These are phyloP conservation scores for Xylaria grammica DNA, from an alignment of 495 filamentous ascomycete genomes.

Conservation along the genomic window DNA sequence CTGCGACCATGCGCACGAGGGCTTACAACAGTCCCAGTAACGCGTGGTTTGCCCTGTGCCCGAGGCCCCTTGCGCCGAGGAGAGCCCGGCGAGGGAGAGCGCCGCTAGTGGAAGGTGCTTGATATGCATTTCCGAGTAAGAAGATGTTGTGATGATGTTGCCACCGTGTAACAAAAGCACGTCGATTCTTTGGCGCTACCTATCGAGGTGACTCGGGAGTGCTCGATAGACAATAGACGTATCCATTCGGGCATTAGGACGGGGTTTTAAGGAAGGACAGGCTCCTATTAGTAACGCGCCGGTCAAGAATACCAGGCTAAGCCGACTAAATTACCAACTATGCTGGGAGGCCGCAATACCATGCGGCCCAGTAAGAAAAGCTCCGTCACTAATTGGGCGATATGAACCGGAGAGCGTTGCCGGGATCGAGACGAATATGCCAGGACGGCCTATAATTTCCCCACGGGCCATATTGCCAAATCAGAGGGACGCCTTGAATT, in stretches of 20 bases:
- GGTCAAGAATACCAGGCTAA: too few species aligned
- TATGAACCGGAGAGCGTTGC: not conserved
- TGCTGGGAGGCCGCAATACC: not conserved
- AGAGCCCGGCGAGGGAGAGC: conserved; percentile 13
- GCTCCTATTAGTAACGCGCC: not conserved
- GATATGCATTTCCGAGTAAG: conserved; percentile 16
- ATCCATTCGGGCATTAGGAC: not conserved
- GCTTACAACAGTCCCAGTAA: conserved; percentile 77
- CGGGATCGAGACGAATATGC: not conserved
- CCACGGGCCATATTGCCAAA: not conserved
- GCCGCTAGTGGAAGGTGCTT: conserved; percentile 23
- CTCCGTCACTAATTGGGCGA: not conserved
- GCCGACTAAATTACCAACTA: not conserved
- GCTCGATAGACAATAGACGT: not conserved
- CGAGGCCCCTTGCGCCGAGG: conserved; percentile 33
- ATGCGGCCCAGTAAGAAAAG: not conserved
- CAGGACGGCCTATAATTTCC: not conserved
- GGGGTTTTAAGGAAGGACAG: not conserved
- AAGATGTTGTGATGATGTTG: not conserved
- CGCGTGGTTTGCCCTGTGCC: conserved; percentile 62
- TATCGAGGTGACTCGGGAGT: not conserved
- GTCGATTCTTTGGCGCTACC: not conserved
- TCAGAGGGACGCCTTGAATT: not conserved
- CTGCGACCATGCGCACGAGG: conserved; percentile 65
- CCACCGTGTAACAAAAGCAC: conserved; percentile 2